Evolutionary conservation across 345 rosid species (phyloP).

Genomic region (Syzygium jambos): DNA sequence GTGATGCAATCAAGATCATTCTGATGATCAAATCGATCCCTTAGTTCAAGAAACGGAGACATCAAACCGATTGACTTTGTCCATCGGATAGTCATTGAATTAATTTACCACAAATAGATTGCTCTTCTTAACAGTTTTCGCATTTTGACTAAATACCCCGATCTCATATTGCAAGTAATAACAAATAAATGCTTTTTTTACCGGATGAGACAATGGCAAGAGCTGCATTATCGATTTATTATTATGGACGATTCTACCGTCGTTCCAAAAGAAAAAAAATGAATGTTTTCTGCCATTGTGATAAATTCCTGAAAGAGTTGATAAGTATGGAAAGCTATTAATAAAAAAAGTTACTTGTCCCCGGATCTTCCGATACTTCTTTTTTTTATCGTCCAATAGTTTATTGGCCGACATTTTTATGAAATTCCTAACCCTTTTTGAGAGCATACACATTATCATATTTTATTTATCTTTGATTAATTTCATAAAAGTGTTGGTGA

Average conservation of each 20-base stretch:
- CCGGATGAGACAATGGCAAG: background rate
- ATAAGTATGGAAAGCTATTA: background rate
- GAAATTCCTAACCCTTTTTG: background rate
- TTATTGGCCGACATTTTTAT: background rate
- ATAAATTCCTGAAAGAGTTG: background rate
- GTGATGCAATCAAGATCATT: background rate
- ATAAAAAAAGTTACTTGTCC: background rate
- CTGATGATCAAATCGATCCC: background rate
- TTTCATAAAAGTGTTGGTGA: background rate
- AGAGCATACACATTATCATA: background rate
- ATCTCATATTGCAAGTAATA: background rate
- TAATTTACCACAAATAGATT: too few species aligned
- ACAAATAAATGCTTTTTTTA: too few species aligned
- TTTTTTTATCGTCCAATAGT: too few species aligned
- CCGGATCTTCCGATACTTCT: background rate
- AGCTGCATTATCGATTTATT: background rate
- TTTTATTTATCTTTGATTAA: background rate
- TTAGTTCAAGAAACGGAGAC: background rate
- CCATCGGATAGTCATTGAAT: background rate
- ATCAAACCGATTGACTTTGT: background rate
- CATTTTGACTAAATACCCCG: background rate
- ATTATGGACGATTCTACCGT: background rate
- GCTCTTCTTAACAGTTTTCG: too few species aligned
- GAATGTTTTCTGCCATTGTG: background rate
- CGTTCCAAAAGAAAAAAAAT: background rate